Evolutionary conservation across 2,329 filamentous ascomycete species (phyloP).

Genomic region (Ceratocystis destructans): DNA sequence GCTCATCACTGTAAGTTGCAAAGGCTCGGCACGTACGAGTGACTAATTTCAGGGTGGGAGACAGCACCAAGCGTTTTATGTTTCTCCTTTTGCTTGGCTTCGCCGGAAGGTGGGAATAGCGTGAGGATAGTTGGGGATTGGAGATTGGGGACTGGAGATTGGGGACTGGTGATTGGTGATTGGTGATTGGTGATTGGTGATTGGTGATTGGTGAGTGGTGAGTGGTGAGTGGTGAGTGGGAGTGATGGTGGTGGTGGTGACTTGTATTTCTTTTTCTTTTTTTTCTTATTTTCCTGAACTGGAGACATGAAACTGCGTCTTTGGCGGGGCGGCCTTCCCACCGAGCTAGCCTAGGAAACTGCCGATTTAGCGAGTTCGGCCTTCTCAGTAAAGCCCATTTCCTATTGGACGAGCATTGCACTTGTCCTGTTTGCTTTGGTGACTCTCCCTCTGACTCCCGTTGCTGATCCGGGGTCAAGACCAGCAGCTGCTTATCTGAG

Average conservation of each 20-base stretch:
- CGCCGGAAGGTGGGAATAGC: background rate
- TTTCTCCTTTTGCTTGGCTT: background rate
- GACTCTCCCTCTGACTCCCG: background rate
- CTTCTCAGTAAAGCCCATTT: background rate
- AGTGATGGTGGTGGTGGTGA: background rate
- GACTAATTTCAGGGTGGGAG: background rate
- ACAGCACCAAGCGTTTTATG: background rate
- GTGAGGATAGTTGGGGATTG: background rate
- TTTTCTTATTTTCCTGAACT: too few species aligned
- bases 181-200: background rate
- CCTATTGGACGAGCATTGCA: background rate
- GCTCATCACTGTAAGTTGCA: background rate
- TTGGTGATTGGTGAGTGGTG: background rate
- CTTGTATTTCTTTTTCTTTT: too few species aligned
- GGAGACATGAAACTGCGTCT: background rate
- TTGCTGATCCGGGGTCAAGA: background rate
- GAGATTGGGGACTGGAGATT: background rate
- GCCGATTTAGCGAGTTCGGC: background rate
- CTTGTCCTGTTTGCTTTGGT: background rate
- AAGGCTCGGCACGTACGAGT: background rate
- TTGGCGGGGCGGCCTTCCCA: background rate
- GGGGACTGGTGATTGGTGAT: background rate
- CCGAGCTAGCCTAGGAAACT: too few species aligned
- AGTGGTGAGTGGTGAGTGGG: background rate
- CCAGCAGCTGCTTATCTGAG: background rate